Percentiles rank a stretch among this genome's conserved stretches.
Evolutionary conservation across 208 protist species (phyloP).

Genomic region (Crithidia acanthocephali): DNA sequence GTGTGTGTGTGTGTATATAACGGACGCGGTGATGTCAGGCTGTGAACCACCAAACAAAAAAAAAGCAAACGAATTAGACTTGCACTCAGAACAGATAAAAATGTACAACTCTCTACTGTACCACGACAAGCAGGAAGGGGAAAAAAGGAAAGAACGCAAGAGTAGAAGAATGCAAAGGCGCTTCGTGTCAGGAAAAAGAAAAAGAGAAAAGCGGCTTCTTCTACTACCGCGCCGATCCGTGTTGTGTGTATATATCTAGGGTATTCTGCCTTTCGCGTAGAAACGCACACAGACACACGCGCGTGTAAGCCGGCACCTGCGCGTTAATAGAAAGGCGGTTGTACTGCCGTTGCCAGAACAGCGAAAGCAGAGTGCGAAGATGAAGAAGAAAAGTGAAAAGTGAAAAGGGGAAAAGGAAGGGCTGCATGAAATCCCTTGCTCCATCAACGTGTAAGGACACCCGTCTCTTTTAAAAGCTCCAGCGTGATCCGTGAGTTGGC

Average conservation of each 20-base stretch:
- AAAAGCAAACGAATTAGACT: background rate
- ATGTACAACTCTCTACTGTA: background rate
- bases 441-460: no score
- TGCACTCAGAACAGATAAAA: no score
- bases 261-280: background rate
- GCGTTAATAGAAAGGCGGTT: background rate
- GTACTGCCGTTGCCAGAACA: background rate
- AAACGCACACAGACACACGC: background rate
- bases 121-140: background rate
- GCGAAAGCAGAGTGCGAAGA: background rate
- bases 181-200: no score
- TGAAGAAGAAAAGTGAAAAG: background rate
- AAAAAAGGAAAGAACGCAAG: background rate
- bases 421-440: no score
- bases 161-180: background rate
- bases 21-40: background rate
- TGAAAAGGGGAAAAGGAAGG: no score
- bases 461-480: no score
- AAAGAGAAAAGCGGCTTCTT: no score
- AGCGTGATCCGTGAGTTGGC: no score
- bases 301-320: background rate
- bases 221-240: no score
- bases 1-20: background rate
- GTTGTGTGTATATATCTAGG: no score
- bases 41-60: background rate